phyloP scores from a whole-genome alignment of 2,329 filamentous ascomycete species.

The Ophidiomyces ophidiicola region DNA sequence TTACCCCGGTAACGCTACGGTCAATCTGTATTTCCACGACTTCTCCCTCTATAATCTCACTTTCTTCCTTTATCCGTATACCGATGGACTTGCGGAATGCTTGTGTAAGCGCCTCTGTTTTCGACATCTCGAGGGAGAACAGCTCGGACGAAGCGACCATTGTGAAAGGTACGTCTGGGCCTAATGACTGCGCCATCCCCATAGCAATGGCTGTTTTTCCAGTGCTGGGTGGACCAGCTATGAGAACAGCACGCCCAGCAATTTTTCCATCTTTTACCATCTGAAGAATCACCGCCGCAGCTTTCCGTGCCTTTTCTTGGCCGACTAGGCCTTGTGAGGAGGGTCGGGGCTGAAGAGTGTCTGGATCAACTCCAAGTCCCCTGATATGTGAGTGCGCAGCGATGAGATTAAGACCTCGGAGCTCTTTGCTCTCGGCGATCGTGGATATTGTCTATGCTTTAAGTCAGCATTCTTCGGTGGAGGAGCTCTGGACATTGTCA shows the following conservation, averaged over 20 bases:
- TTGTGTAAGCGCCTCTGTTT: conserved; percentile 94
- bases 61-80: conserved; percentile 96
- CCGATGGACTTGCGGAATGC: conserved; percentile 98
- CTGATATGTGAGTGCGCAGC: conserved; percentile 97
- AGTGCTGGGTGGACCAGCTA: conserved; percentile 90
- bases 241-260: conserved; percentile 83
- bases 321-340: conserved; percentile 89
- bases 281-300: conserved; percentile 87
- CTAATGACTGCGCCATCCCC: conserved; percentile 95
- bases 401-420: conserved; percentile 92
- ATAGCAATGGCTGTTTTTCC: conserved; percentile 98
- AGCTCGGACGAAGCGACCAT: conserved; percentile 93
- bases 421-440: conserved; percentile 88
- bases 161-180: conserved; percentile 89
- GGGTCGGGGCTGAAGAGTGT: conserved; percentile 74
- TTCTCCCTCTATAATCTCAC: conserved; percentile 97
- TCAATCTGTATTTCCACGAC: conserved; percentile 99
- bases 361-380: conserved; percentile 82
- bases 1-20: conserved; percentile 76
- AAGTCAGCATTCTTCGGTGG: neutral
- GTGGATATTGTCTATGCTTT: conserved; percentile 53
- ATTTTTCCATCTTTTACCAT: conserved; percentile 99
- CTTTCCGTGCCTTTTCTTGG: conserved; percentile 91
- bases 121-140: conserved; percentile 98
- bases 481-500: neutral